Base-by-base conservation (phyloP, 2,329 filamentous ascomycete genomes). In the Grosmannia huntii region DNA sequence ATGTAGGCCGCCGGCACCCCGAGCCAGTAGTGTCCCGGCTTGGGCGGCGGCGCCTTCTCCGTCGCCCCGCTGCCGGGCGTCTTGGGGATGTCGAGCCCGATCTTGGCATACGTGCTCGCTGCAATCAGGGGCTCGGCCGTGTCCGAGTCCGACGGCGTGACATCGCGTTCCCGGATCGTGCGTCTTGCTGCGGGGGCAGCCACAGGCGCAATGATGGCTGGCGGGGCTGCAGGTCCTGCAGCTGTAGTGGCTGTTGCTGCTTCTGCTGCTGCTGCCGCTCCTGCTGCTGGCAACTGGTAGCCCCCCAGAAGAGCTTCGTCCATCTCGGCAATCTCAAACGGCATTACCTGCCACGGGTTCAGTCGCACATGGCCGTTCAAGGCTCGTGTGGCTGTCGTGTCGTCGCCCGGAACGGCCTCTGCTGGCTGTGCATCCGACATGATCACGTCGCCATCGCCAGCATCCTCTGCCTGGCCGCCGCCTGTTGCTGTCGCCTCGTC, bases 21-120 rank as follows among this genome's bases (percentile, higher is more conserved):
- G 41, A 94, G 78, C 92, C 92, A 97, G 71, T 96, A 92, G 57
- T 81, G 79, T 14, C 89, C 85, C 12, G 89, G 85, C 57, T 78
- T 80, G n/a, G 81, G 79, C 12, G 80, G 78, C 52, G 69, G 64
- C 56, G 72, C 70, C 63, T 77, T 78, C 6, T 71, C 68, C 5
- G 65, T 60, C 57, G 68, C 67, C 11, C 66, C 62, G n/a, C 71
- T 67, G 25, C 81, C 82, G 1, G 90, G 91, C 0, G 94, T 97
- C 67, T 86, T 87, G 5, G 94, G 94, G 27, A 97, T 86, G 12
- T 86, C 81, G 36, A 87, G 71, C 60, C 84, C 84, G 4, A 81
- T 78, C 66, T 86, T 87, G 25, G 80, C 76, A 65, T 82, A 84
- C 14, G 83, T 76, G 0, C 75, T 76, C 3, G 82, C 76, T 4